Percentiles rank a stretch among this genome's conserved stretches.
These are phyloP conservation scores for Bacterosira constricta DNA, from an alignment of 108 stramenopile genomes.

Conservation along the genomic window DNA sequence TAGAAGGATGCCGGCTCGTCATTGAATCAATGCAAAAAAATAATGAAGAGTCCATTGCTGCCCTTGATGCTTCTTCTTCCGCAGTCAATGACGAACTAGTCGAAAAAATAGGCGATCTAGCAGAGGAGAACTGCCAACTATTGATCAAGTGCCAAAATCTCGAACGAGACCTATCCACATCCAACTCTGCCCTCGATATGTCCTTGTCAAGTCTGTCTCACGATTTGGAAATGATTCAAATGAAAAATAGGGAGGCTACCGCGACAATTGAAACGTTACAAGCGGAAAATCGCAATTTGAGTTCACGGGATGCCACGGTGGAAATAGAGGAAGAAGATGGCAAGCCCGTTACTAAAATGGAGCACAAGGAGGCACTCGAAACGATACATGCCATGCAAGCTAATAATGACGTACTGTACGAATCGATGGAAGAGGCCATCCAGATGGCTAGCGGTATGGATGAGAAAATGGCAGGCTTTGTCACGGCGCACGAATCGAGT, in stretches of 20 bases:
- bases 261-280: not conserved
- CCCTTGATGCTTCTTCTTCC: not conserved
- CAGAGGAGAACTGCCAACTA: conserved; percentile 24
- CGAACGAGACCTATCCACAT: conserved; percentile 4
- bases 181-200: not conserved
- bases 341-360: not conserved
- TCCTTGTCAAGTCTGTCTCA: not conserved
- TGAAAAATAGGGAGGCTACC: not conserved
- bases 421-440: conserved; percentile 19
- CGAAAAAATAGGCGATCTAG: conserved; percentile 15
- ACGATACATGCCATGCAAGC: conserved; percentile 9
- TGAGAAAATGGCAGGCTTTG: conserved; percentile 15
- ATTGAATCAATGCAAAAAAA: conserved; percentile 16
- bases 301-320: too few species aligned
- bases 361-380: conserved; percentile 5
- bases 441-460: conserved; percentile 2
- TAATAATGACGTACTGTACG: conserved; percentile 11
- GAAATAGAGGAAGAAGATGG: not conserved
- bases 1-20: conserved; percentile 1
- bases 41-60: not conserved
- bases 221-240: not conserved
- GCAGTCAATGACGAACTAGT: conserved; percentile 24
- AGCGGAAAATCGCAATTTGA: not conserved
- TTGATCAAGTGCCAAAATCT: conserved; percentile 14
- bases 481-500: conserved; percentile 16